Percentiles rank a stretch among this genome's conserved stretches.
Conservation (phyloP, 495 filamentous ascomycete genomes). For the Hyphodiscus hymeniophilus region DNA sequence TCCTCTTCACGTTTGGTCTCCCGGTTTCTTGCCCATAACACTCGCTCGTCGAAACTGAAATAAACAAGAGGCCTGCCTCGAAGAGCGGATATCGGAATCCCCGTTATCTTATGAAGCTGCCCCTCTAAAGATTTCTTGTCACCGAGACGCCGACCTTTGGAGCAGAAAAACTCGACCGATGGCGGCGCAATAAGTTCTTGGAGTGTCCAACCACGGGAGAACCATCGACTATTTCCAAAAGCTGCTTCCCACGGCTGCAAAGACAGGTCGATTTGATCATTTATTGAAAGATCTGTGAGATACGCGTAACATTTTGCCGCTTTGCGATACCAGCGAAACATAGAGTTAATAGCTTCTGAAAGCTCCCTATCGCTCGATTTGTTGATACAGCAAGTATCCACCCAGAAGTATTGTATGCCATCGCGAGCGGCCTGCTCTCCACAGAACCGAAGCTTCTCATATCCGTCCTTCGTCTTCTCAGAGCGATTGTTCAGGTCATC, state of each 20-base stretch:
- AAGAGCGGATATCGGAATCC: conserved; percentile 16
- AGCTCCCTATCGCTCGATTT: background rate
- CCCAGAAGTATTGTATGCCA: conserved; percentile 1
- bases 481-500: background rate
- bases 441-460: conserved; percentile 3
- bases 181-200: conserved; percentile 6
- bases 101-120: conserved; percentile 11
- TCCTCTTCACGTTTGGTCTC: conserved; percentile 18
- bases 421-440: background rate
- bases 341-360: background rate
- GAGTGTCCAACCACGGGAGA: background rate
- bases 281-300: conserved; percentile 5
- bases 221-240: background rate
- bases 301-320: conserved; percentile 2
- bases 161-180: conserved; percentile 6
- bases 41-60: conserved; percentile 2
- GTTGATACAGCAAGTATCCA: background rate
- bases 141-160: background rate
- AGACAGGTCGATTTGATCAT: background rate
- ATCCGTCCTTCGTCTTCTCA: background rate
- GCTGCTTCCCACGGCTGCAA: background rate
- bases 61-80: conserved; percentile 1
- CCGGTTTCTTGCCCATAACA: conserved; percentile 25
- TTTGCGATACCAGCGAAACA: conserved; percentile 1
- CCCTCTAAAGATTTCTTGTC: conserved; percentile 1